phyloP scores from a whole-genome alignment of 306 rosid species.

The Trifolium pratense region DNA sequence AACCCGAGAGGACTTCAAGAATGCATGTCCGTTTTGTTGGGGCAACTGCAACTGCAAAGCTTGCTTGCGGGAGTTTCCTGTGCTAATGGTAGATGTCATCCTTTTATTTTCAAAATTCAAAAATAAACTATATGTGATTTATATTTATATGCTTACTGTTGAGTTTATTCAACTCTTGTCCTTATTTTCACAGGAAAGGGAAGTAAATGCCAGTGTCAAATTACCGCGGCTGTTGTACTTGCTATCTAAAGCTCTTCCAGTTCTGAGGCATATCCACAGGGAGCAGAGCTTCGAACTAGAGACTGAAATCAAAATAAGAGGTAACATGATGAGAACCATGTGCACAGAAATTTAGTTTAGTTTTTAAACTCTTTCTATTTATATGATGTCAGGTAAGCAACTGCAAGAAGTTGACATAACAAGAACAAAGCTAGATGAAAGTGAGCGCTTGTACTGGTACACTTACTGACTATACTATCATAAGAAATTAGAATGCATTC shows the following conservation, averaged over 20 bases:
- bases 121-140: neutral
- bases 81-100: conserved; percentile 38
- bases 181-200: conserved; percentile 46
- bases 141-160: conserved; percentile 2
- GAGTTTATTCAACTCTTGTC: neutral
- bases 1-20: conserved; percentile 54
- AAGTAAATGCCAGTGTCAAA: conserved; percentile 48
- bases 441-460: conserved; percentile 75
- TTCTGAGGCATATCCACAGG: conserved; percentile 63
- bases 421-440: conserved; percentile 53
- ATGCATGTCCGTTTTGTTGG: conserved; percentile 62
- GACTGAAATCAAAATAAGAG: conserved; percentile 60
- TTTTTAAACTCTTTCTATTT: conserved; percentile 12
- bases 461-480: conserved; percentile 14
- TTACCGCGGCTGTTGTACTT: conserved; percentile 55
- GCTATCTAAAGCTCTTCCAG: conserved; percentile 61
- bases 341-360: neutral
- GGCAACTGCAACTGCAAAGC: conserved; percentile 77
- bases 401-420: conserved; percentile 56
- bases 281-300: conserved; percentile 68
- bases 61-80: conserved; percentile 61
- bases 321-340: conserved; percentile 38
- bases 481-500: conserved; percentile 15
- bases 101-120: conserved; percentile 10
- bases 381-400: conserved; percentile 51